Base-by-base conservation (phyloP, 2,329 filamentous ascomycete species). In the Fusarium temperatum region DNA sequence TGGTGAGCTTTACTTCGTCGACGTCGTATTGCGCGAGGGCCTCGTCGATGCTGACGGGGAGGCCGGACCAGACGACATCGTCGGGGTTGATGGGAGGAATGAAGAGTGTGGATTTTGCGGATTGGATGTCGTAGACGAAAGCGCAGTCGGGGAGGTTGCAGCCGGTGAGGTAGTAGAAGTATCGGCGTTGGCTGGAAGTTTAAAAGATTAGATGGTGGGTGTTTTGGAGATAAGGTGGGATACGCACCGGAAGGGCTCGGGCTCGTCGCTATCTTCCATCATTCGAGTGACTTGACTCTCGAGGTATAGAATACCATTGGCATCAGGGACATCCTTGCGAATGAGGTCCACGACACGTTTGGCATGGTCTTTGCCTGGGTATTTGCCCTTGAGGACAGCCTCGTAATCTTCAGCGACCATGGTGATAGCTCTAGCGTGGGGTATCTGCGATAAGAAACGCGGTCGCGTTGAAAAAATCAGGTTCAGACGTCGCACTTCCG, bases 151-250 rank as follows among this genome's bases (percentile, higher is more conserved):
- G 89, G 36, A 97, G 87, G 71, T 91, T 88, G 80, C 87, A 97
- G 77, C 96, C 96, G 30, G 94, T 96, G 50, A 98, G 87, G 83
- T 99, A 99, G 89, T 93, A 98, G 85, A 99, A 99, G 82, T 91
- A 94, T 63, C 96, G 92, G 72, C 95, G 93, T 84, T 98, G 95
- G 74, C 94, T 95, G 75, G 10, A 32, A 38, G 17, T 2, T 39
- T 61, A 47, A 15, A 14, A 35, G 20, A 53, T 72, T 18, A 73
- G 70, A 24, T 2, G 22, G 13, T 47, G 38, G 22, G 14, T 47
- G 45, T n/a, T 8, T 22, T 15, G 35, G 6, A 55, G 42, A 53
- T 38, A 50, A 55, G 41, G 30, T n/a, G 18, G 15, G 8, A 11
- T 28, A 55, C 75, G 60, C 87, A 95, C 91, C 94, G 89, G 82